phyloP scores from a whole-genome alignment of 805 yeast species.

The Schwanniomyces yamadae region DNA sequence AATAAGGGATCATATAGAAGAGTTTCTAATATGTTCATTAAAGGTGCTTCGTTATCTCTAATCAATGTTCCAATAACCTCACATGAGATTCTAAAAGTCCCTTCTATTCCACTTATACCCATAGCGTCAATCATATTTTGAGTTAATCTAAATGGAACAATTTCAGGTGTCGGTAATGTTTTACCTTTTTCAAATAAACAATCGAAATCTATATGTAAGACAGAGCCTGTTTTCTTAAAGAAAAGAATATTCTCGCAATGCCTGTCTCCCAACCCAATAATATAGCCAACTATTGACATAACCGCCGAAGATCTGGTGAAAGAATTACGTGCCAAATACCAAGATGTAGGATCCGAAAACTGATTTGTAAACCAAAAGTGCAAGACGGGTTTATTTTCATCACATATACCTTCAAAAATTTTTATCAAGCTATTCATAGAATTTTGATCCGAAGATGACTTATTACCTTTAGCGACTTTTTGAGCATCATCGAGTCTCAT shows the following conservation, averaged over 20 bases:
- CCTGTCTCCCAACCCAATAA: conserved; percentile 92
- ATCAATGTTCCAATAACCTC: conserved; percentile 77
- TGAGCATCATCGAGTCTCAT: conserved; percentile 33
- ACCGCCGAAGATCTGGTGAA: conserved; percentile 85
- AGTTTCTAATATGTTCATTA: conserved; percentile 89
- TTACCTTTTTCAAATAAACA: conserved; percentile 89
- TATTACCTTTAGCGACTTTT: conserved; percentile 17
- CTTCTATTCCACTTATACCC: conserved; percentile 88
- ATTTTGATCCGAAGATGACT: conserved; percentile 8
- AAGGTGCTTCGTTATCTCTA: conserved; percentile 74
- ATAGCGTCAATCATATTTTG: conserved; percentile 90
- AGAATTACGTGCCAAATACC: conserved; percentile 78
- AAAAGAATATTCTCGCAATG: conserved; percentile 90
- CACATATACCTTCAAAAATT: conserved; percentile 25
- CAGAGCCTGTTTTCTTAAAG: conserved; percentile 69
- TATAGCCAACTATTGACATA: conserved; percentile 95
- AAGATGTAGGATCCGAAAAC: conserved; percentile 83
- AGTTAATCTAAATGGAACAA: conserved; percentile 91
- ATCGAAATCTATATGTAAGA: conserved; percentile 94
- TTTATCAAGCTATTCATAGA: conserved; percentile 18
- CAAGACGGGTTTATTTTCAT: conserved; percentile 63
- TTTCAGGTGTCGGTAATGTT: conserved; percentile 75
- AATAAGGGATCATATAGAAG: conserved; percentile 89
- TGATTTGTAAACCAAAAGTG: conserved; percentile 85
- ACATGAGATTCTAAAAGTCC: conserved; percentile 79